Evolutionary conservation across 352 stramenopile species (phyloP).

Genomic region (Phytophthora fragariae): DNA sequence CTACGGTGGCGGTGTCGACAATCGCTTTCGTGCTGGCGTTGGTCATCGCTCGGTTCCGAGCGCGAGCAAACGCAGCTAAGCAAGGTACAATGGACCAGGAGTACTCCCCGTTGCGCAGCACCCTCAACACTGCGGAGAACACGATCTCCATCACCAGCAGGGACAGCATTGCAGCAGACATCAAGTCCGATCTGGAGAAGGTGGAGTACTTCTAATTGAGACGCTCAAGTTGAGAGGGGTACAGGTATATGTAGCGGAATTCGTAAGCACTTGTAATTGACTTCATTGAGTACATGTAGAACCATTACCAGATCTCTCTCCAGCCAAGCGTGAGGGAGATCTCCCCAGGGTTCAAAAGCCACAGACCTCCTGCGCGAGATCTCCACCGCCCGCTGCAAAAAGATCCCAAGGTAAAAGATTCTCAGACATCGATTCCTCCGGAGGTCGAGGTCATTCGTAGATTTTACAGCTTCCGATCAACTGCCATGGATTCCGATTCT

Average conservation of each 20-base stretch:
- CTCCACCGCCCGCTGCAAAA: not conserved
- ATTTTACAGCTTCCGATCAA: not conserved
- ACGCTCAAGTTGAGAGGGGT: not conserved
- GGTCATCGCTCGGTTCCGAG: conserved; percentile 4
- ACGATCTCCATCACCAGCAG: conserved; percentile 29
- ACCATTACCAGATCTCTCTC: not conserved
- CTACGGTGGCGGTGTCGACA: conserved; percentile 2
- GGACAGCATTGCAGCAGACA: conserved; percentile 12
- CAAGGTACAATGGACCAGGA: not conserved
- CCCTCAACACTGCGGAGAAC: conserved; percentile 27
- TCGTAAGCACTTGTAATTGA: not conserved
- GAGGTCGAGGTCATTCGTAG: not conserved
- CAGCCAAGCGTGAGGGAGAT: not conserved
- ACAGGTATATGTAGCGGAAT: not conserved
- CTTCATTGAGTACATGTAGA: not conserved
- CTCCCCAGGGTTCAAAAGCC: not conserved
- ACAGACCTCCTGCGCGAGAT: not conserved
- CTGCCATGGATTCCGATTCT: not conserved
- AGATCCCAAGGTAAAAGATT: not conserved
- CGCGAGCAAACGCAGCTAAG: conserved; percentile 4
- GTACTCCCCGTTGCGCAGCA: conserved; percentile 25
- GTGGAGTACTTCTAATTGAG: conserved; percentile 25
- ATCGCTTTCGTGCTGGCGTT: conserved; percentile 17
- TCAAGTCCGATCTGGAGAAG: conserved; percentile 10
- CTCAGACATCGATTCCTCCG: not conserved